Evolutionary conservation across 768 basidiomycete species (phyloP).

Genomic region (Russula dissimulans): DNA sequence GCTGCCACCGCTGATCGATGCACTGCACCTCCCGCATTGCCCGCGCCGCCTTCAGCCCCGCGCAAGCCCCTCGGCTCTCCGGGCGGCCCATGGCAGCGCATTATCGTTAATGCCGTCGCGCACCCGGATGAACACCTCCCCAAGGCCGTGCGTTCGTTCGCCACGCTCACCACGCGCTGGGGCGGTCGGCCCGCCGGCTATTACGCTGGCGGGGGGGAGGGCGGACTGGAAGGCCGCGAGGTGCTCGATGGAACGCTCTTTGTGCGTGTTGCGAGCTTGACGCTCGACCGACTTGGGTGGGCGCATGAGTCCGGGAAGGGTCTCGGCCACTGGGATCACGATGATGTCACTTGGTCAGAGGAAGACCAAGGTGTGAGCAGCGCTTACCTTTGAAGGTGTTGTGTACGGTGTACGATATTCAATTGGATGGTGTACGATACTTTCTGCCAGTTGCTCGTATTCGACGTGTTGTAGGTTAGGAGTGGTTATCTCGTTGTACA

Average conservation of each 20-base stretch:
- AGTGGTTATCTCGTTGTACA: background rate
- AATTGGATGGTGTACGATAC: background rate
- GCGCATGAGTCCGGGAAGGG: slow-evolving; percentile 11
- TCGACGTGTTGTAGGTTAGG: background rate
- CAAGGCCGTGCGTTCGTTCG: slow-evolving; percentile 42
- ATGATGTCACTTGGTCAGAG: background rate
- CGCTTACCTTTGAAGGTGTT: background rate
- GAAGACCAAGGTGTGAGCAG: background rate
- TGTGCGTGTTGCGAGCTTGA: slow-evolving; percentile 45
- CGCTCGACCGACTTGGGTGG: slow-evolving; percentile 27
- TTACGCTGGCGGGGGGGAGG: slow-evolving; percentile 23
- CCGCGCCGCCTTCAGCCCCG: slow-evolving; percentile 17
- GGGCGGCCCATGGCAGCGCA: slow-evolving; percentile 42
- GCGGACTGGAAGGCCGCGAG: slow-evolving; percentile 39
- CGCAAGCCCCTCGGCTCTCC: slow-evolving; percentile 6
- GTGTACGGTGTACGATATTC: background rate
- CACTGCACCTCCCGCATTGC: slow-evolving; percentile 21
- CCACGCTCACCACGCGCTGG: slow-evolving; percentile 37
- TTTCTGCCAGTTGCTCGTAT: background rate
- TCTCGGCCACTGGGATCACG: slow-evolving; percentile 2
- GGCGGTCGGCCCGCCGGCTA: slow-evolving; percentile 31
- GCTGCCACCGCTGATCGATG: slow-evolving; percentile 19
- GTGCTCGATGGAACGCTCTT: slow-evolving; percentile 57
- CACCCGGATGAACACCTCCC: slow-evolving; percentile 52
- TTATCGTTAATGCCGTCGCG: slow-evolving; percentile 43